Evolutionary conservation across 2,329 filamentous ascomycete genomes (phyloP), one percentile per base, ranked within the genome.

Genomic region (Arthrobotrys entomopaga): DNA sequence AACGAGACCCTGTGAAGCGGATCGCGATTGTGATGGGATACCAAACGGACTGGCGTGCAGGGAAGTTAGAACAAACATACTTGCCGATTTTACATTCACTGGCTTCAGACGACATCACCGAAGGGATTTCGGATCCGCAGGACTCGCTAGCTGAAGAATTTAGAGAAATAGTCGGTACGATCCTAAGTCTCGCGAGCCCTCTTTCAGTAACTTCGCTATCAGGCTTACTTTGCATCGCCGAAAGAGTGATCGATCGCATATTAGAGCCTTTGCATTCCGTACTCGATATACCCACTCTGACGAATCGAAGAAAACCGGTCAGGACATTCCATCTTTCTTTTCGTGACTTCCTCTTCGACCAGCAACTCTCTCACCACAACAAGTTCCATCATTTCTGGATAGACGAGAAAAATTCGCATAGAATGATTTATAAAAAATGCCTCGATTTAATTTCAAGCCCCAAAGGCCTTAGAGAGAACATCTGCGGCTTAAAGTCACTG

Each of bases 371-470:
- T 0, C 4, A 19, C n/a, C 42, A 38, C 15, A 1, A 11, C 4
- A 7, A 53, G 16, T 54, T 61, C 15, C 0, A 8, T 3, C 16
- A 16, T 15, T 74, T 74, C 24, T 74, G 63, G 63, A 42, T 74
- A 16, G 52, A 69, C 38, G 56, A 61, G 7, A 58, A 56, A 29
- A 50, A 64, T 10, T 13, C 52, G 15, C 57, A 71, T 20, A 29
- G 13, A 8, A 42, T 16, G 13, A 54, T 71, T 13, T 50, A 59
- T 19, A 58, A n/a, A 6, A 57, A 29, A 16, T 71, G 66, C 19
- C 61, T 84, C n/a, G 52, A 81, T 40, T 73, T 83, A 0, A 80
- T 83, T 78, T 80, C 79, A 53, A 13, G n/a, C 11, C n/a, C 40
- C 11, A 43, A 24, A 7, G 66, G 60, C n/a, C 77, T 81, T 13